Conservation (phyloP, 2,329 filamentous ascomycete species). For the Calonectria hawksworthii region DNA sequence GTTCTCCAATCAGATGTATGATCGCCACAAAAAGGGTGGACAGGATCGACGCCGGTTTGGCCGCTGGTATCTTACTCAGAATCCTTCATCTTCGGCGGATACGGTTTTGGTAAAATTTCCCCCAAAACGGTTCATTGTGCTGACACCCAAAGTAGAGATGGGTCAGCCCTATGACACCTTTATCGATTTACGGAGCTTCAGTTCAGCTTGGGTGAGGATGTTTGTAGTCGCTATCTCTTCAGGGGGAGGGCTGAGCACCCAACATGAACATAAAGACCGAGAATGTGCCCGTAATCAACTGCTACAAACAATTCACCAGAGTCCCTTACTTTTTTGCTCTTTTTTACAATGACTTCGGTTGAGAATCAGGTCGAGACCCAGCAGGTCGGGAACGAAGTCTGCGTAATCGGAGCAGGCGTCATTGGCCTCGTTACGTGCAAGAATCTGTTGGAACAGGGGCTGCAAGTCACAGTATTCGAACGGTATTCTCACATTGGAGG, state of each 20-base stretch:
- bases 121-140: not conserved
- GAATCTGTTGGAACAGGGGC: slow-evolving; percentile 59
- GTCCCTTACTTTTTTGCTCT: not conserved
- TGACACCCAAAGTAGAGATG: not conserved
- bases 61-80: not conserved
- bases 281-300: not conserved
- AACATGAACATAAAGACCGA: not conserved
- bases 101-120: not conserved
- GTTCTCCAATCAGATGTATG: not conserved
- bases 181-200: no score
- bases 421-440: slow-evolving; percentile 58
- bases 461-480: slow-evolving; percentile 58
- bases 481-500: slow-evolving; percentile 56
- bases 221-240: not conserved
- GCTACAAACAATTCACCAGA: not conserved
- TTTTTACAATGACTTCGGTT: slow-evolving; percentile 29
- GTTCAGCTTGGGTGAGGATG: not conserved
- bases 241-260: no score
- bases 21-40: not conserved
- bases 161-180: not conserved
- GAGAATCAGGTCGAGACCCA: slow-evolving; percentile 27
- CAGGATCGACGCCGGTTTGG: not conserved
- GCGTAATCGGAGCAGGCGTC: slow-evolving; percentile 49
- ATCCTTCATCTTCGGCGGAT: not conserved
- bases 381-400: slow-evolving; percentile 41